Base-by-base conservation (phyloP, 2,329 filamentous ascomycete species). In the Graphilbum ipis-grandicollis region DNA sequence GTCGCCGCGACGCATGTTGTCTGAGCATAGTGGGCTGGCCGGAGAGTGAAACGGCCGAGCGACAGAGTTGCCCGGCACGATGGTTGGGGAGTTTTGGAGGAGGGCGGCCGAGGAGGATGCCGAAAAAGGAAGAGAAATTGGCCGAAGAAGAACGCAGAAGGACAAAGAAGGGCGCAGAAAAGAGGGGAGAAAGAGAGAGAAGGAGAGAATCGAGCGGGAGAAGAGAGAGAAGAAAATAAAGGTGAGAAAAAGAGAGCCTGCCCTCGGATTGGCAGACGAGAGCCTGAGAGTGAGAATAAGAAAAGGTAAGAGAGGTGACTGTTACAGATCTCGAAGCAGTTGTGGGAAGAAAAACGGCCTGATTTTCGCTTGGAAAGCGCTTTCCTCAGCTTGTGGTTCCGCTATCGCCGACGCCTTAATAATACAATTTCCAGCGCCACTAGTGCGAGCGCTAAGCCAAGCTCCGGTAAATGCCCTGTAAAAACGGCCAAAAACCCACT, bases 21-120 rank as follows among this genome's bases (percentile, higher is more conserved):
- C 44, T 32, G 10, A 46, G 37, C 44, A 46, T 46, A 10, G 9
- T 41, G 43, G 39, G 32, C n/a, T n/a, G n/a, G n/a, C n/a, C n/a
- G n/a, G n/a, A n/a, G n/a, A n/a, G n/a, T n/a, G n/a, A n/a, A n/a
- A n/a, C 35, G 29, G 36, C 13, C 14, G 19, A 23, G 21, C 21
- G 10, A 23, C 5, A 23, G 21, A n/a, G n/a, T n/a, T n/a, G n/a
- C n/a, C n/a, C n/a, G n/a, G n/a, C n/a, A n/a, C n/a, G 19, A 26
- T 25, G 22, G 30, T 29, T n/a, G n/a, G 29, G 18, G 19, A 28
- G 33, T 3, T 14, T 30, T 19, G 32, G 31, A 33, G 21, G 21
- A 23, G 21, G 5, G 26, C n/a, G n/a, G n/a, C n/a, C n/a, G n/a
- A n/a, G n/a, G n/a, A n/a, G n/a, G n/a, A n/a, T n/a, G n/a, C n/a